A percentile compares a stretch with the other conserved stretches of the same genome.
These are phyloP conservation scores for Candida coquimbonensis DNA, from an alignment of 805 yeast genomes.

Conservation along the genomic window DNA sequence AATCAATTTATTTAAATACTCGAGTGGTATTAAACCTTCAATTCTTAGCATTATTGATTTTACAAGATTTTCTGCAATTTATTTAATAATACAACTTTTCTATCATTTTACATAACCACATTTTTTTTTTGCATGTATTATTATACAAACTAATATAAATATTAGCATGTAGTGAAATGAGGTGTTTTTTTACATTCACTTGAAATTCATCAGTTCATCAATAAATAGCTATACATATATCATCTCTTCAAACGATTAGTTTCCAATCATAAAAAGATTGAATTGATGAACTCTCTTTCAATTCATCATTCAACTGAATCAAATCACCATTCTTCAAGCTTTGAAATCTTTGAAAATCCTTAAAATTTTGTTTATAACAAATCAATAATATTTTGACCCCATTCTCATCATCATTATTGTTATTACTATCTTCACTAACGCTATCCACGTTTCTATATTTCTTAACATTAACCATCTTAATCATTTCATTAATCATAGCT, in stretches of 20 bases:
- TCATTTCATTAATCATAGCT: slow-evolving; percentile 11
- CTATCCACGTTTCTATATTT: neutral
- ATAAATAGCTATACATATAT: neutral
- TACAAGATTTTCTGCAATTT: neutral
- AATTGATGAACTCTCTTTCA: neutral
- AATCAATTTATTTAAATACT: no score
- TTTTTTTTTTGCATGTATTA: no score
- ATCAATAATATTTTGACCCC: neutral
- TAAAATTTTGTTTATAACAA: slow-evolving; percentile 10
- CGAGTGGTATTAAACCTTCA: no score
- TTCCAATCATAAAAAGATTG: slow-evolving; percentile 19
- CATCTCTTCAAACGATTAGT: neutral
- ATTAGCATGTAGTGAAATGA: no score
- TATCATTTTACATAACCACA: neutral
- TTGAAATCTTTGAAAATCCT: slow-evolving; percentile 6
- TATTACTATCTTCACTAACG: no score
- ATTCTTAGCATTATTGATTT: neutral
- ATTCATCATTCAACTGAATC: slow-evolving; percentile 5
- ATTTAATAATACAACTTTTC: neutral
- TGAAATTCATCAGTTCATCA: no score
- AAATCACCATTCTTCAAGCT: slow-evolving; percentile 11
- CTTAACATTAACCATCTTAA: slow-evolving; percentile 3
- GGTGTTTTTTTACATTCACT: no score
- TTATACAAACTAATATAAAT: no score
- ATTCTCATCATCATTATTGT: neutral